Percentiles rank a stretch among this genome's conserved stretches.
Evolutionary conservation across 805 yeast species (phyloP).

Genomic region (Ogataea ramenticola): DNA sequence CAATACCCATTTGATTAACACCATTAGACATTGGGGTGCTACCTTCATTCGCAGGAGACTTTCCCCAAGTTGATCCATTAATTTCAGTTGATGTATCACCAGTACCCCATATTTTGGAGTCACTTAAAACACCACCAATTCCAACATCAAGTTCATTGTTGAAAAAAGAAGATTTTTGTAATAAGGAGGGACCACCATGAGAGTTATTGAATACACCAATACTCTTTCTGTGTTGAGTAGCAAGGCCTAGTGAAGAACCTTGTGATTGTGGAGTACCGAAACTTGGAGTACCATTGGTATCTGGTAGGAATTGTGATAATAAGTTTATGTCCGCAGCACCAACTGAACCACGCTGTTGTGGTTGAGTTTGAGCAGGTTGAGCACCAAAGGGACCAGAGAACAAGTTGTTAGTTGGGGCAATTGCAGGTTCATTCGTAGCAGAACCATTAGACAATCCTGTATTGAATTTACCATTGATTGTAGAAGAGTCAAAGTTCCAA

Average conservation of each 20-base stretch:
- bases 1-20: background rate
- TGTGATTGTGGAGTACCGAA: background rate
- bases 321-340: background rate
- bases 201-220: background rate
- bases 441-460: background rate
- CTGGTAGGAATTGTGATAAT: background rate
- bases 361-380: background rate
- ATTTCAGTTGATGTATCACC: background rate
- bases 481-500: background rate
- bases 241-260: background rate
- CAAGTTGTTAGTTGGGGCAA: background rate
- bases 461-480: background rate
- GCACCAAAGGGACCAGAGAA: background rate
- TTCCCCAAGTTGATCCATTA: constrained; percentile 16
- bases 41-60: constrained; percentile 3
- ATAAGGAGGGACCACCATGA: background rate
- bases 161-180: constrained; percentile 5
- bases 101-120: constrained; percentile 10
- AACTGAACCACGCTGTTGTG: background rate
- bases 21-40: too few relatives aligned
- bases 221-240: constrained; percentile 6
- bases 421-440: background rate
- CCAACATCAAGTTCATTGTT: constrained; percentile 4
- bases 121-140: background rate
- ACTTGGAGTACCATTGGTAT: background rate